Evolutionary conservation across 805 yeast genomes (phyloP), one percentile per base, ranked within the genome.

Genomic region (Wickerhamiella lipophila): DNA sequence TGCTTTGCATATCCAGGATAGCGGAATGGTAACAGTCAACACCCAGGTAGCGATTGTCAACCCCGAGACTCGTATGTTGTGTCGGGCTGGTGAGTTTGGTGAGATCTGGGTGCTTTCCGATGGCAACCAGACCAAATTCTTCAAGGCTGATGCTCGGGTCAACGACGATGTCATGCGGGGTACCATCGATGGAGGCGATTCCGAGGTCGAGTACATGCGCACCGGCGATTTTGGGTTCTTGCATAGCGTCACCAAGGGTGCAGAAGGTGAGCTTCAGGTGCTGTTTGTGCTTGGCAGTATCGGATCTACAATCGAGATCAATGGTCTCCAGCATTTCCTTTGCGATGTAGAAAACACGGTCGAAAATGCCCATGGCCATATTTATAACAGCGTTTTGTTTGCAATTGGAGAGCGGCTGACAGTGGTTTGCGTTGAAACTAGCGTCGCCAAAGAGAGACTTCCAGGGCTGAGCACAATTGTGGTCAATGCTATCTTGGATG

Each of bases 61-160:
- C 55, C 98, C 98, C 1, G 96, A 92, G 60, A 89, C 96, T 0
- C 64, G 74, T 41, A 68, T 70, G 48, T 68, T 87, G 11, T 89
- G 98, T 60, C 77, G 75, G 50, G 80, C 79, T 46, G 96, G 97
- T 6, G 98, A 92, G 63, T 79, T 77, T 63, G 99, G 99, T 29
- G 99, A 92, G 65, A 86, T 92, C 35, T 92, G 97, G 97, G 94
- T 89, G 1, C 77, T 83, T 54, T 83, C 95, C 0, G 95, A 86
- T 54, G 94, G 89, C 0, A 87, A 82, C 56, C 81, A 78, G 25
- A 63, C 70, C 11, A 75, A 77, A 6, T 80, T 78, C 60, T 75
- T 77, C 35, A 70, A 74, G 46, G 58, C 72, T 8, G 83, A 79
- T 53, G 64, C 67, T 11, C 76, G 79, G 54, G 70, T 69, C 5